Evolutionary conservation across 306 rosid species (phyloP), one percentile per base, ranked within the genome.

Genomic region (Crotalaria pallida): DNA sequence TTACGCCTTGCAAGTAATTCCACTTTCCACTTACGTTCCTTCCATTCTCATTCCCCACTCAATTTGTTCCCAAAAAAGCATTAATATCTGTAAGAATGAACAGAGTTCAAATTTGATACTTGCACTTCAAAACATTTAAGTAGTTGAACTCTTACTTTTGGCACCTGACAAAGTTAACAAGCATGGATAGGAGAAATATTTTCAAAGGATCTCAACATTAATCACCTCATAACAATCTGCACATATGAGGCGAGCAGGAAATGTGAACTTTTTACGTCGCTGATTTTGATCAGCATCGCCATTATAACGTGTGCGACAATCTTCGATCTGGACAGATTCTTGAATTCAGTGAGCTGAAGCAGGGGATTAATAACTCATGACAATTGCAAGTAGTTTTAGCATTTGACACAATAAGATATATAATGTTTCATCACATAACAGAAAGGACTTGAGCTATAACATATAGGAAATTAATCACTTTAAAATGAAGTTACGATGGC

Each of bases 261-360:
- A 94, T 15, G 91, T 64, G 56, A 91, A 91, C 84, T 91, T 94
- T 59, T 91, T 94, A 41, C 95, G 96, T 51, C 89, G 92, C 65
- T 85, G 96, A 84, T 94, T 97, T 73, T 91, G 97, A 34, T 88
- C 97, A 6, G 99, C 97, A 73, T 90, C 99, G n/a, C 99, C 96
- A 65, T 94, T 94, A 72, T 94, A 94, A 41, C 97, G 96, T 24
- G 99, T 94, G 23, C 97, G 96, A 10, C 97, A 94, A 69, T 94
- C 99, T 84, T 90, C 95, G 71, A 94, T 88, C 97, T 88, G 90
- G 41, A 84, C 3, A 70, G 12, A 79, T 55, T 48, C 65, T 71
- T 52, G 47, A 74, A 65, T 43, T 63, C 50, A 22, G 62, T 77
- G 23, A 69, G 72, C 71, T 45, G 66, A 71, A 17, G 33, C 51